phyloP scores from a whole-genome alignment of 345 rosid species.

The Populus pruinosa region DNA sequence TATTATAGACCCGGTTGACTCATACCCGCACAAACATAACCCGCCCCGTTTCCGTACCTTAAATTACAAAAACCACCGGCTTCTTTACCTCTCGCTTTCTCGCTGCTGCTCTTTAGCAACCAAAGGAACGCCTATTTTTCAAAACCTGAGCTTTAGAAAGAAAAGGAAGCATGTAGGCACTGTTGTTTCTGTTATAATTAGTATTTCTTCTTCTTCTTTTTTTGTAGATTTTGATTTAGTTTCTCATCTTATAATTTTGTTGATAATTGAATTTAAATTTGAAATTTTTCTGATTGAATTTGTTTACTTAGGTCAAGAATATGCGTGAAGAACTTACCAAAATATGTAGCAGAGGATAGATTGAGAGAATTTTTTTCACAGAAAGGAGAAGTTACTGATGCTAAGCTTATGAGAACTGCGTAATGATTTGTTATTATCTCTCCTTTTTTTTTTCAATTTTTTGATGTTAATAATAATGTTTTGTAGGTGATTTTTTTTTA shows the following conservation, averaged over 20 bases:
- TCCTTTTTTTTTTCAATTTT: background rate
- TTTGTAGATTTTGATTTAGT: background rate
- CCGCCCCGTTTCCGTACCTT: too few relatives aligned
- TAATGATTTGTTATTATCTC: constrained; percentile 16
- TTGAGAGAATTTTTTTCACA: constrained; percentile 64
- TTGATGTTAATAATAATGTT: background rate
- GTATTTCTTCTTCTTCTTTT: background rate
- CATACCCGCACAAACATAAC: too few relatives aligned
- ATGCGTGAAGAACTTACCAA: constrained; percentile 78
- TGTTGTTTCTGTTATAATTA: background rate
- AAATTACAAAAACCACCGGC: too few relatives aligned
- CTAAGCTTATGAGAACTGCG: constrained; percentile 71
- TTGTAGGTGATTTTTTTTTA: background rate
- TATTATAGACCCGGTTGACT: too few relatives aligned
- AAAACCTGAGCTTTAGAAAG: background rate
- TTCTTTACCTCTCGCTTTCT: background rate
- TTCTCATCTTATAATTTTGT: background rate
- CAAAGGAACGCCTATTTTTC: background rate
- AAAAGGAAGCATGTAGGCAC: background rate
- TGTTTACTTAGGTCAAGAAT: constrained; percentile 62
- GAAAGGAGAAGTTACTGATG: constrained; percentile 84
- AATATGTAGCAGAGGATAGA: constrained; percentile 54
- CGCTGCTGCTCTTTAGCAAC: background rate
- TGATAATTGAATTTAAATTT: background rate
- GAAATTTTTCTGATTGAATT: background rate